phyloP scores from a whole-genome alignment of 164 flowering plant genomes.

The Echeveria elegans region DNA sequence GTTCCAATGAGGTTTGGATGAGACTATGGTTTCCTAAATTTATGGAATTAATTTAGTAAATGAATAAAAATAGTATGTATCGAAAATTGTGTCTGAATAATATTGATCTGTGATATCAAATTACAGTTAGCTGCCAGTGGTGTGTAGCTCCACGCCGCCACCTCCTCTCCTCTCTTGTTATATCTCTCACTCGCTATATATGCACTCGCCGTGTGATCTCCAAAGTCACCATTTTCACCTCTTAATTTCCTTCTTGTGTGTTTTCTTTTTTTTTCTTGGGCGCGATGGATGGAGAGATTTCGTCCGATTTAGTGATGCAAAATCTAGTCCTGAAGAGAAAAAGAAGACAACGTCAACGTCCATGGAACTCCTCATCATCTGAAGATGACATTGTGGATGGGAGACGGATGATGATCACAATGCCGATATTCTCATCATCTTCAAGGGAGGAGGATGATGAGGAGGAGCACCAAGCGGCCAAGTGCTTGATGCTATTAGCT shows the following conservation, averaged over 20 bases:
- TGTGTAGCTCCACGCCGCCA: conserved; percentile 3
- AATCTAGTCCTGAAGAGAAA: background rate
- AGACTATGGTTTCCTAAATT: background rate
- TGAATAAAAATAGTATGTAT: conserved; percentile 1
- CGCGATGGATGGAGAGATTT: conserved; percentile 1
- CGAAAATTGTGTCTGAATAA: too few relatives aligned
- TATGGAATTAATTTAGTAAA: background rate
- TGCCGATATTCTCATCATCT: background rate
- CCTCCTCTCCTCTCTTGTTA: background rate
- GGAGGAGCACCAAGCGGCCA: background rate
- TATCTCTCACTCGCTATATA: background rate
- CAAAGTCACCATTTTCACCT: too few relatives aligned
- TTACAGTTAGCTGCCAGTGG: conserved; percentile 4
- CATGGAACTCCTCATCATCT: background rate
- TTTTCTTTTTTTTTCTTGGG: background rate
- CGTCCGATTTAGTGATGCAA: background rate
- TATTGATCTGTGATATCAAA: conserved; percentile 1
- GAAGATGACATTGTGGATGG: background rate
- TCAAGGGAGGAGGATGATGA: background rate
- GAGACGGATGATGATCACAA: background rate
- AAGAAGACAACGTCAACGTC: background rate
- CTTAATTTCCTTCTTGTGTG: background rate
- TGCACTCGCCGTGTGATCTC: background rate
- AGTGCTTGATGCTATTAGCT: conserved; percentile 4
- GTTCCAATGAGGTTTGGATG: too few relatives aligned